Percentiles rank a stretch among this genome's conserved stretches.
Evolutionary conservation across 768 basidiomycete genomes (phyloP).

Genomic region (Podaxis rugospora): DNA sequence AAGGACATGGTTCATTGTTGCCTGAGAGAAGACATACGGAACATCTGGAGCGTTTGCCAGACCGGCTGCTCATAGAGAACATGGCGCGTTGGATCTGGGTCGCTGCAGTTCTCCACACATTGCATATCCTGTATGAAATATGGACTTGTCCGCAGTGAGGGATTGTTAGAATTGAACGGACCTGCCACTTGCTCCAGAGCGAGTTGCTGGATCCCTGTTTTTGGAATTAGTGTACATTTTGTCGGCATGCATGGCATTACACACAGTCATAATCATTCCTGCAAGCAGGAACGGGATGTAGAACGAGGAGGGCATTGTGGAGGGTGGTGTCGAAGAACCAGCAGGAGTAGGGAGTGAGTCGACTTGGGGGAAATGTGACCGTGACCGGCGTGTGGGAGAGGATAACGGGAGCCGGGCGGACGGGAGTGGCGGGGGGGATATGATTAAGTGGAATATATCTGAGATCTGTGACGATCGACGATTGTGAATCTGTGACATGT

Average conservation of each 20-base stretch:
- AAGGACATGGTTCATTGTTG: conserved; percentile 20
- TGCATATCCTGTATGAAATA: conserved; percentile 75
- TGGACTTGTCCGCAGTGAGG: conserved; percentile 1
- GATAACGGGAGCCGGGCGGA: conserved; percentile 7
- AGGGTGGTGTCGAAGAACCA: conserved; percentile 13
- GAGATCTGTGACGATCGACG: conserved; percentile 21
- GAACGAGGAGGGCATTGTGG: conserved; percentile 60
- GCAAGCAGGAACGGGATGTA: conserved; percentile 78
- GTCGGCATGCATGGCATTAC: conserved; percentile 14
- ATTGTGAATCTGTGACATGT: conserved; percentile 23
- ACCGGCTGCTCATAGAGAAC: conserved; percentile 93
- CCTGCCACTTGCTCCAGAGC: conserved; percentile 84
- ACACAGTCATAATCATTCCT: conserved; percentile 89
- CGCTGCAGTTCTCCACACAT: conserved; percentile 90
- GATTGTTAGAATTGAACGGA: conserved; percentile 18
- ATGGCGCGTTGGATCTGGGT: conserved; percentile 53
- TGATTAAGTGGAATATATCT: conserved; percentile 7
- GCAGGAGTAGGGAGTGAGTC: neutral
- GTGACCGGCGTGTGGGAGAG: conserved; percentile 15
- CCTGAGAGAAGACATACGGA: conserved; percentile 49
- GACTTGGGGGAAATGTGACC: conserved; percentile 8
- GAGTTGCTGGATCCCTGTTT: conserved; percentile 74
- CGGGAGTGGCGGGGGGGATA: conserved; percentile 12
- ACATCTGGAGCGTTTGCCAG: conserved; percentile 91
- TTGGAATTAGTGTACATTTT: neutral